phyloP scores from a whole-genome alignment of 768 basidiomycete species.

The Auriscalpium microsporum region DNA sequence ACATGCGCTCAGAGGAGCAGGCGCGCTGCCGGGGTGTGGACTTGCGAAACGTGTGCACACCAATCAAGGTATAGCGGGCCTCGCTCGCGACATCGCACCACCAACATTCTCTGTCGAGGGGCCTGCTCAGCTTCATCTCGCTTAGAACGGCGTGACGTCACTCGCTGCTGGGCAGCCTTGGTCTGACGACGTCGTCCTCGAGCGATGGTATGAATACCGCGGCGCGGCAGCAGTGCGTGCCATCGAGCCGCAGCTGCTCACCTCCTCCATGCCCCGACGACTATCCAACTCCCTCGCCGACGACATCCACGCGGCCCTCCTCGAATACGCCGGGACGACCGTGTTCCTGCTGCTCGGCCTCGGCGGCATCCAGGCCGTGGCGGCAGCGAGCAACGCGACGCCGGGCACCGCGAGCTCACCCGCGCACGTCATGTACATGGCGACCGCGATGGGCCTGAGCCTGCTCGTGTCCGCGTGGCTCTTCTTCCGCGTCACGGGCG shows the following conservation, averaged over 20 bases:
- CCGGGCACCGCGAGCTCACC: constrained; percentile 15
- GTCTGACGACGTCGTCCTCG: too few relatives aligned
- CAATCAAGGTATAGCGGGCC: too few relatives aligned
- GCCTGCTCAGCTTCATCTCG: too few relatives aligned
- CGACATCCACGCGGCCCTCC: constrained; percentile 40
- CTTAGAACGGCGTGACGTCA: not conserved
- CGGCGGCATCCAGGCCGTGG: constrained; percentile 54
- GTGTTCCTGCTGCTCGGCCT: constrained; percentile 59
- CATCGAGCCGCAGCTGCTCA: not conserved
- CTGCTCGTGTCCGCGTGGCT: constrained; percentile 59
- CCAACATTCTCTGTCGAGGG: too few relatives aligned
- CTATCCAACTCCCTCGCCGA: constrained; percentile 18
- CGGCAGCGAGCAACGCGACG: constrained; percentile 22
- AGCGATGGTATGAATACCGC: not conserved
- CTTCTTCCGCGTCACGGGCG: constrained; percentile 57
- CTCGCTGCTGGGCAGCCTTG: not conserved
- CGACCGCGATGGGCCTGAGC: constrained; percentile 52
- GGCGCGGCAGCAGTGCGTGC: not conserved
- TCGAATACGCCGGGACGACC: constrained; percentile 53
- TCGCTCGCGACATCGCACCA: too few relatives aligned
- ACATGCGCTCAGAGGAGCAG: too few relatives aligned
- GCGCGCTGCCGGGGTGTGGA: too few relatives aligned
- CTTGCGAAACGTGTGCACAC: too few relatives aligned
- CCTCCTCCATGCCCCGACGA: not conserved
- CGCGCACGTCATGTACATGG: constrained; percentile 45